Evolutionary conservation across 164 flowering plant genomes (phyloP), one percentile per base, ranked within the genome.

Genomic region (Vitis cinerea): DNA sequence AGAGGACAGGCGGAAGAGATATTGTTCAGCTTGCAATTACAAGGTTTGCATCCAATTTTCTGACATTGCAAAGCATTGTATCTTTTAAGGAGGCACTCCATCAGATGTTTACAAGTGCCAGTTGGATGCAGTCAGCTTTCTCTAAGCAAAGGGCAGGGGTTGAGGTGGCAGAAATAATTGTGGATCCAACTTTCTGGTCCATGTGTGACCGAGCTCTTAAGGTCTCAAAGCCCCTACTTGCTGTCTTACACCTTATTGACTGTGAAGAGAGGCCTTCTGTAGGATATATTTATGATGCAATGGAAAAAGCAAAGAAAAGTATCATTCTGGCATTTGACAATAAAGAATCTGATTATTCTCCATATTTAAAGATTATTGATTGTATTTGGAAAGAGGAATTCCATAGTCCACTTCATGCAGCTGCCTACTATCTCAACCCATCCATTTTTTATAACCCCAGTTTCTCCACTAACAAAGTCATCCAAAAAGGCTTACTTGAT

Each of bases 211-310:
- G 63, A 31, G 58, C 67, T 65, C 47, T 77, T 50, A 75, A 73
- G 69, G 76, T 81, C 48, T 61, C 77, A 9, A 72, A 64, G 50
- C 90, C 90, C 11, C 70, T 86, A 8, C 71, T 84, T 44, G 50
- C 66, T 50, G 79, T 81, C 37, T 64, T 84, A 47, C 73, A 76
- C 11, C 31, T 81, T 10, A 70, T 72, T 66, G 80, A 78, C 58
- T 58, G 80, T 74, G 83, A 81, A 50, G 78, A 81, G 52, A 77
- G 77, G 67, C 84, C 87, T 23, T 71, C 81, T 9, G 72, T 83
- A 62, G 90, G 84, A 16, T 84, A 75, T 69, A 62, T 85, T 19
- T 87, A 82, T 70, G 80, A 80, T 30, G 85, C 84, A 10, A 75
- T 87, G 78, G 81, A 80, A 10, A 80, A 73, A 57, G 88, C 83